Evolutionary conservation across 345 rosid species (phyloP).

Genomic region (Triadica sebifera): DNA sequence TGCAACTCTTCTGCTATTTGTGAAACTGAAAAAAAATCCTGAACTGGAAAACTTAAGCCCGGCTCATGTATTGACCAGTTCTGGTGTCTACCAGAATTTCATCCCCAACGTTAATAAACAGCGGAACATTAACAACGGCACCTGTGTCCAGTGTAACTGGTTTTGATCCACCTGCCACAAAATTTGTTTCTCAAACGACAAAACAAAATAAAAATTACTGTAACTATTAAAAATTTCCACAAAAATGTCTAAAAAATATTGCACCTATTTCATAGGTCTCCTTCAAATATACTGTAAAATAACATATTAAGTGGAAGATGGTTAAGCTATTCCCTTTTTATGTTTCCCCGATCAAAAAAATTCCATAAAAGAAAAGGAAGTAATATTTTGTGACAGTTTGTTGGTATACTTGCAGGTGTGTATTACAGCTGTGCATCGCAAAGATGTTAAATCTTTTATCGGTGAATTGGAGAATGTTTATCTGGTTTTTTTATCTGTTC

Average conservation of each 20-base stretch:
- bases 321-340: neutral
- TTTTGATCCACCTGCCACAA: slow-evolving; percentile 72
- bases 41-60: slow-evolving; percentile 40
- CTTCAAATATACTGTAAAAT: neutral
- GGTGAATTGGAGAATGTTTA: neutral
- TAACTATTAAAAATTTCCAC: neutral
- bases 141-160: slow-evolving; percentile 86
- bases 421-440: neutral
- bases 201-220: neutral
- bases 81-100: slow-evolving; percentile 82
- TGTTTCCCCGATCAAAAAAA: neutral
- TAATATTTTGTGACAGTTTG: neutral
- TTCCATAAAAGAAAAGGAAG: neutral
- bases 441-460: no score
- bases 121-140: slow-evolving; percentile 76
- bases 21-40: neutral
- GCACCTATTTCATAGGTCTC: neutral
- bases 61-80: slow-evolving; percentile 82
- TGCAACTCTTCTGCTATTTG: slow-evolving; percentile 22
- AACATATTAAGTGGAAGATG: neutral
- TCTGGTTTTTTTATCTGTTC: slow-evolving; percentile 1
- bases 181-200: slow-evolving; percentile 7
- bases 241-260: neutral
- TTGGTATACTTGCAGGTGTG: neutral
- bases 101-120: slow-evolving; percentile 69